phyloP scores from a whole-genome alignment of 495 filamentous ascomycete species.

The Tuber melanosporum region DNA sequence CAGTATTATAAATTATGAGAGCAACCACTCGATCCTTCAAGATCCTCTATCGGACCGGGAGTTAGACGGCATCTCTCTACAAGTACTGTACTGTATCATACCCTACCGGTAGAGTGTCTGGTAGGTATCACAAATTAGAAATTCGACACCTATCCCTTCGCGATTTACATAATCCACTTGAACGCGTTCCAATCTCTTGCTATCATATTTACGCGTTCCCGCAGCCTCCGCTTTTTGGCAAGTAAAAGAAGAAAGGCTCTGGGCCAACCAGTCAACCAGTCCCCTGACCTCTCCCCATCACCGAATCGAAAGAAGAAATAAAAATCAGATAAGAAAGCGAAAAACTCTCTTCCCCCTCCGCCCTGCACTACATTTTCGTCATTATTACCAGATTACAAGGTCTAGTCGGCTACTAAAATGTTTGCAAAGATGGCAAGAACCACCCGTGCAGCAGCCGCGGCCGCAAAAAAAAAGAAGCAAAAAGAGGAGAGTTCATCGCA shows the following conservation, averaged over 20 bases:
- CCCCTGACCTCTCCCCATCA: neutral
- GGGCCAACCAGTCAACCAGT: neutral
- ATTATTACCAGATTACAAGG: neutral
- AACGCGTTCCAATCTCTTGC: neutral
- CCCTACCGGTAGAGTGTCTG: too few species aligned
- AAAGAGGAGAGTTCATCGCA: neutral
- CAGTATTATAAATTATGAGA: too few species aligned
- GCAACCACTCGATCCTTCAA: neutral
- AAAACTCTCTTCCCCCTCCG: neutral
- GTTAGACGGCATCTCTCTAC: neutral
- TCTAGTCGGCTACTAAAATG: neutral
- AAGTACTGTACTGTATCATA: neutral
- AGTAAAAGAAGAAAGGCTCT: neutral
- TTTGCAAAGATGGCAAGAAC: constrained; percentile 6
- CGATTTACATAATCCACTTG: neutral
- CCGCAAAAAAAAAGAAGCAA: neutral
- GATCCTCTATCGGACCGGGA: neutral
- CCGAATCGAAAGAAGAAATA: neutral
- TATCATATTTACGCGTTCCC: neutral
- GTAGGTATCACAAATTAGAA: neutral
- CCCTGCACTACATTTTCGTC: neutral
- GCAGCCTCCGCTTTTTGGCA: neutral
- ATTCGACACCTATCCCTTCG: neutral
- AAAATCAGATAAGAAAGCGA: neutral
- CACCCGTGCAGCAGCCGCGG: neutral